phyloP scores from a whole-genome alignment of 306 rosid species.

The Inga laurina region DNA sequence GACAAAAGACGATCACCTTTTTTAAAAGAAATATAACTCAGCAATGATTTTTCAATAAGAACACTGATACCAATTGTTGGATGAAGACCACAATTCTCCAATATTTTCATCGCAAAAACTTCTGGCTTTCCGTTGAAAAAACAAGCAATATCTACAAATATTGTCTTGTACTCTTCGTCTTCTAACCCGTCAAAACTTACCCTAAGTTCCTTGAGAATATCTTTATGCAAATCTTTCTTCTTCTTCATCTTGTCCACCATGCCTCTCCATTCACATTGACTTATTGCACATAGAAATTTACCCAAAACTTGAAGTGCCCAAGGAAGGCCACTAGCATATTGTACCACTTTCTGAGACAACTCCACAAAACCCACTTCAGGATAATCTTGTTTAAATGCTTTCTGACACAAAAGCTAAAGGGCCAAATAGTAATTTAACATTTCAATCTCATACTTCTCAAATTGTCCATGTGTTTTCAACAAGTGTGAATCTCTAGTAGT shows the following conservation, averaged over 20 bases:
- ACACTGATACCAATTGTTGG: background rate
- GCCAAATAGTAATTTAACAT: background rate
- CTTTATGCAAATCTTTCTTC: background rate
- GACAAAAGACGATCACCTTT: background rate
- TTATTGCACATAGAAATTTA: background rate
- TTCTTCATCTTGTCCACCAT: background rate
- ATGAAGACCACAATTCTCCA: conserved; percentile 15
- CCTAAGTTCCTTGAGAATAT: background rate
- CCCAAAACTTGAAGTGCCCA: background rate
- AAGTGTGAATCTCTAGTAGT: background rate
- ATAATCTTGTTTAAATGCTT: background rate
- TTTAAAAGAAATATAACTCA: background rate
- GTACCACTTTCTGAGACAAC: background rate
- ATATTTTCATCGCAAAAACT: background rate
- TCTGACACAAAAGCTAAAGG: background rate
- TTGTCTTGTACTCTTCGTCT: background rate
- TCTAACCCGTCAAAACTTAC: conserved; percentile 14
- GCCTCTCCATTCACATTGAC: background rate
- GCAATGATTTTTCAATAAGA: background rate
- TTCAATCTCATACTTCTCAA: background rate
- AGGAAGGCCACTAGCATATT: background rate
- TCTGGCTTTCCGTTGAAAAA: background rate
- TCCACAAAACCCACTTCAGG: background rate
- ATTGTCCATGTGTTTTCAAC: background rate
- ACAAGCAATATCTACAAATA: conserved; percentile 24